Evolutionary conservation across 2,329 filamentous ascomycete species (phyloP), one percentile per base, ranked within the genome.

Genomic region (Tolypocladium capitatum): DNA sequence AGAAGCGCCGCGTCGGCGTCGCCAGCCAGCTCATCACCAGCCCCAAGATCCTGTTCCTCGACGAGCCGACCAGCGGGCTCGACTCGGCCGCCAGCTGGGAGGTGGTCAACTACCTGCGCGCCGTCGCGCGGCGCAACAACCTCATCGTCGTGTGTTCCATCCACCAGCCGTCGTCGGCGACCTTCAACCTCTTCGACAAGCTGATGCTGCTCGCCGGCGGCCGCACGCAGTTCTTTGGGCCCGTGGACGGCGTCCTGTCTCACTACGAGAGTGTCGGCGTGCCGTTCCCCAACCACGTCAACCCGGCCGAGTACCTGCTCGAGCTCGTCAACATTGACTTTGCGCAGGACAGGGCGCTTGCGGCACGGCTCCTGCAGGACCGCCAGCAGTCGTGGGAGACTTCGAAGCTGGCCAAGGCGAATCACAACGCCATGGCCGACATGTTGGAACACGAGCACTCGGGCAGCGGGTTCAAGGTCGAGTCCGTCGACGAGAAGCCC

Each of bases 281-380:
- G 55, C 67, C 75, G 0, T 74, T 91, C 49, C 86, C 86, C 0
- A 58, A 76, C 9, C 78, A 86, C 54, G 84, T 77, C 48, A 94
- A 92, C 60, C 83, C 86, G 0, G 86, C 87, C 16, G 88, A 94
- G 62, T 87, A 81, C 63, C 70, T 90, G 38, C 79, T 94, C 40
- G 84, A 92, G 49, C 68, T 87, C 31, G 77, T 90, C 61, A 94
- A 87, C 63, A 80, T 78, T 10, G 87, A 92, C 64, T 89, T 94
- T 58, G 70, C 73, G 7, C 64, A 62, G 14, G 66, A 81, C 50
- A 56, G 51, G 13, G 67, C 69, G 10, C 66, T 60, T 1, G 66
- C 70, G 6, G 70, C 74, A 0, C 56, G 66, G n/a, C 55, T 57
- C 5, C 53, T 63, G 7, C 53, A 58, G 2, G 51, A 53, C 20